phyloP scores from a whole-genome alignment of 2,329 filamentous ascomycete species.

The Teratosphaeria viscida region DNA sequence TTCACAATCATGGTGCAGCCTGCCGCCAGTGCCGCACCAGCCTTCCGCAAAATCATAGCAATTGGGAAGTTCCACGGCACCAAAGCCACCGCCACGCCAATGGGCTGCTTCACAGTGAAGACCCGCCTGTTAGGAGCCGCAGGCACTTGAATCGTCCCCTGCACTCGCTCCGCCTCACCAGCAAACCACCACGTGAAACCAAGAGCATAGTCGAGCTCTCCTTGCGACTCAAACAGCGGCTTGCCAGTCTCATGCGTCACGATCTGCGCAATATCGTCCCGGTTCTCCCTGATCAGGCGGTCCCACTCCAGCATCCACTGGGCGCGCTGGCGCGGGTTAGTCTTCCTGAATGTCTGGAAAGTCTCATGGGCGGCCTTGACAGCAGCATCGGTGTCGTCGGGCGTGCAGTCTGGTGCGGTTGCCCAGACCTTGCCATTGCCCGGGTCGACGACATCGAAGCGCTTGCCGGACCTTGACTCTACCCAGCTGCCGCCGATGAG shows the following conservation, averaged over 20 bases:
- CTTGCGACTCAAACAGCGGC: constrained; percentile 41
- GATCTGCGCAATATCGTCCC: constrained; percentile 52
- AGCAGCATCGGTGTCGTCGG: constrained; percentile 51
- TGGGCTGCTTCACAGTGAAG: constrained; percentile 64
- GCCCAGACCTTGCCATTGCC: constrained; percentile 41
- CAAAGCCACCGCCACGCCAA: constrained; percentile 57
- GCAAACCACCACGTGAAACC: constrained; percentile 49
- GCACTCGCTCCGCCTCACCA: constrained; percentile 52
- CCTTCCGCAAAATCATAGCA: constrained; percentile 55
- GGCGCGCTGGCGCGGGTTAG: constrained; percentile 51
- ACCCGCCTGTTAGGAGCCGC: constrained; percentile 53
- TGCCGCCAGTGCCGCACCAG: constrained; percentile 56
- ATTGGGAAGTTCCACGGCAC: constrained; percentile 58
- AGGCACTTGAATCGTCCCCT: constrained; percentile 50
- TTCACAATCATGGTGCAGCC: constrained; percentile 66
- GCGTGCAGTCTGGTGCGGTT: constrained; percentile 37
- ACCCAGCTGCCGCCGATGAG: constrained; percentile 47
- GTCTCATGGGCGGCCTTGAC: constrained; percentile 50
- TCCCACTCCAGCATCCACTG: constrained; percentile 57
- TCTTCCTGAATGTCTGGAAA: constrained; percentile 50
- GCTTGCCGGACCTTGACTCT: constrained; percentile 45
- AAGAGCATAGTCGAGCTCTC: constrained; percentile 43
- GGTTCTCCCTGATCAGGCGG: constrained; percentile 50
- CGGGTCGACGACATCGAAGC: constrained; percentile 47
- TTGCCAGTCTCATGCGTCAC: constrained; percentile 51